These are phyloP conservation scores for Globisporangium canariense DNA, from an alignment of 352 stramenopile genomes.

Conservation along the genomic window DNA sequence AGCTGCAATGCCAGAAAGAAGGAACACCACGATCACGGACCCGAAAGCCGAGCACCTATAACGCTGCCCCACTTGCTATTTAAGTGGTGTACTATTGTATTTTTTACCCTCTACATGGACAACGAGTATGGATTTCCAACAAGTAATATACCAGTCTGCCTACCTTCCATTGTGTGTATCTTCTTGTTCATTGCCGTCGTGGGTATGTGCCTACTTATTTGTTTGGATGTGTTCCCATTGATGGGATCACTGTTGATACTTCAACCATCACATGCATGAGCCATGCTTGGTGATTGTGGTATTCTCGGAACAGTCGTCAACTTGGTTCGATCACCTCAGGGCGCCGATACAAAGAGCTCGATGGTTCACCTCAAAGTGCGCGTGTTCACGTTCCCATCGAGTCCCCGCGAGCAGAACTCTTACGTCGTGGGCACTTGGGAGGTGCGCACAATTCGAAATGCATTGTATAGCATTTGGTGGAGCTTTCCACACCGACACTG, in stretches of 20 bases:
- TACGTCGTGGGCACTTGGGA: slow-evolving; percentile 71
- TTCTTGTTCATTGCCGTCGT: not conserved
- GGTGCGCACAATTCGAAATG: slow-evolving; percentile 19
- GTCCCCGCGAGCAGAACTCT: slow-evolving; percentile 67
- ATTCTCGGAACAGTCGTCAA: slow-evolving; percentile 12
- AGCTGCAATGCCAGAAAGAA: not conserved
- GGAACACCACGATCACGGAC: not conserved
- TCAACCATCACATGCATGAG: no score
- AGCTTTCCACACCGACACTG: not conserved
- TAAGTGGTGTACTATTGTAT: slow-evolving; percentile 16
- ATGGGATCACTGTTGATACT: no score
- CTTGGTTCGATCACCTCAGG: not conserved
- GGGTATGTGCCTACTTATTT: not conserved
- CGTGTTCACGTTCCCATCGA: slow-evolving; percentile 74
- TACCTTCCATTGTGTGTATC: not conserved
- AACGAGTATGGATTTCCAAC: slow-evolving; percentile 1
- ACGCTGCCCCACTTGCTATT: slow-evolving; percentile 7
- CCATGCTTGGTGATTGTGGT: not conserved
- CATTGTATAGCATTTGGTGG: not conserved
- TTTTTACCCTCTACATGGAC: slow-evolving; percentile 4
- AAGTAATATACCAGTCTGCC: slow-evolving; percentile 9
- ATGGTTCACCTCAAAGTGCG: slow-evolving; percentile 68
- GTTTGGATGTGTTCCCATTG: not conserved
- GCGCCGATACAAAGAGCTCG: not conserved
- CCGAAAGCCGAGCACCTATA: not conserved